Evolutionary conservation across 208 protist species (phyloP), one percentile per base, ranked within the genome.

Genomic region (Vickermania spadyakhi): DNA sequence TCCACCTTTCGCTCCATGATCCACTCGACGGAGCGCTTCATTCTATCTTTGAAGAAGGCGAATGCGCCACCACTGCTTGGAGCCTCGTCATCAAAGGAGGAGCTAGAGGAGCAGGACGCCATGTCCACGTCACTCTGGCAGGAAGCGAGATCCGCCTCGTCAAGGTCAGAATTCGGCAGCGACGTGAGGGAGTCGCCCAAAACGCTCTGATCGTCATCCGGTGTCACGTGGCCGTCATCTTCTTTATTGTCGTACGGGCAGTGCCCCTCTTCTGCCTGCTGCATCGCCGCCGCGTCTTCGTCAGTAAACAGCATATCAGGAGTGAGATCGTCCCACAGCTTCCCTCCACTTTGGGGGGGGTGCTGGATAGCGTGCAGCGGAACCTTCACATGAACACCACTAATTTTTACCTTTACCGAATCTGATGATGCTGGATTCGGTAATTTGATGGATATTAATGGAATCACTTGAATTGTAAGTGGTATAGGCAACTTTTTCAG

Each of bases 1-100:
- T 75, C 63, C 62, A 87, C 72, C 29, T 69, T 71, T 7, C 84
- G 78, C 23, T 80, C 70, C 75, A 79, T 79, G 25, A 89, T 73
- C 76, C 81, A 86, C 57, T 75, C 74, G 21, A 94, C 51, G 5
- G 82, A 84, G 52, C 69, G 52, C 30, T 64, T 66, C 1, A 73
- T 80, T 11, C 65, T 73, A 7, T 57, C 59, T 2, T 60, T 58
- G 55, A 88, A 56, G 58, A 72, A 84, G 55, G 62, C 68, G 30
- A 94, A 75, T 28, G 81, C 67, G 23, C 83, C 76, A 28, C 51
- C 51, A 55, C 51, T 23, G 13, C 13, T 23, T 13, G 5, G 21
- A 55, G 13, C 51, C 21, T 55, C 51, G 26, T 23, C 26, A 7
- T 18, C 51, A 28, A 28, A 18, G 26, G 51, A 55, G 11, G 36